Percentiles rank a stretch among this genome's conserved stretches.
These are phyloP conservation scores for Boletus vermiculosoides DNA, from an alignment of 768 basidiomycete genomes.

Conservation along the genomic window DNA sequence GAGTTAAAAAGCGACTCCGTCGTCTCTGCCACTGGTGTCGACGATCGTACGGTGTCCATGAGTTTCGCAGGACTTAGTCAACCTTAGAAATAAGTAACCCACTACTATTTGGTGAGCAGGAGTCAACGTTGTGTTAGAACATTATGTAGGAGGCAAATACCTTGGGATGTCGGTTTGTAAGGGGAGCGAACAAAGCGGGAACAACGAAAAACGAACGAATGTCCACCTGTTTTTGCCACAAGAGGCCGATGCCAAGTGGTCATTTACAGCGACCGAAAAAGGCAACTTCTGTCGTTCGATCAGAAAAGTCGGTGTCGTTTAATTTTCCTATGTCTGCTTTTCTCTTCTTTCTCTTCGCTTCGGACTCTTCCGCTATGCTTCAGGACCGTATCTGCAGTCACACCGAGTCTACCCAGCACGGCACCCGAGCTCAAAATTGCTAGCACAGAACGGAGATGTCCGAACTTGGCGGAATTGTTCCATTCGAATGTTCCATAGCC, in stretches of 20 bases:
- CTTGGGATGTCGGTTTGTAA: neutral
- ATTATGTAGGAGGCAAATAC: neutral
- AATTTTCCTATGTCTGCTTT: neutral
- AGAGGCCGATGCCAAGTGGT: neutral
- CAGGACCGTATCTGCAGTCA: neutral
- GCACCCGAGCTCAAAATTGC: neutral
- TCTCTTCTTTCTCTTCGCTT: neutral
- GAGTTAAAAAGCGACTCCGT: slow-evolving; percentile 5
- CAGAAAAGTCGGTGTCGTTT: neutral
- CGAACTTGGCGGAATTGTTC: slow-evolving; percentile 14
- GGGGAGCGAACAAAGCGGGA: neutral
- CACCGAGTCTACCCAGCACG: neutral
- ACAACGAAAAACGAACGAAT: no score
- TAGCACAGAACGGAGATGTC: slow-evolving; percentile 12
- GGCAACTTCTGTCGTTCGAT: slow-evolving; percentile 9
- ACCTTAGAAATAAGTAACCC: slow-evolving; percentile 1
- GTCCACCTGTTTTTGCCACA: slow-evolving; percentile 9
- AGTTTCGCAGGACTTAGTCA: neutral
- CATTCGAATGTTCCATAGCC: slow-evolving; percentile 29
- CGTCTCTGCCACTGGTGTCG: slow-evolving; percentile 13
- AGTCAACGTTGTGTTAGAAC: neutral
- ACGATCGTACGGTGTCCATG: slow-evolving; percentile 17
- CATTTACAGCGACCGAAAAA: neutral
- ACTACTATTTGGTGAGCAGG: slow-evolving; percentile 1
- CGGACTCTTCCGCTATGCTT: neutral